These are phyloP conservation scores for Forsythia viridissima DNA, from an alignment of 257 asterid species.

Conservation along the genomic window DNA sequence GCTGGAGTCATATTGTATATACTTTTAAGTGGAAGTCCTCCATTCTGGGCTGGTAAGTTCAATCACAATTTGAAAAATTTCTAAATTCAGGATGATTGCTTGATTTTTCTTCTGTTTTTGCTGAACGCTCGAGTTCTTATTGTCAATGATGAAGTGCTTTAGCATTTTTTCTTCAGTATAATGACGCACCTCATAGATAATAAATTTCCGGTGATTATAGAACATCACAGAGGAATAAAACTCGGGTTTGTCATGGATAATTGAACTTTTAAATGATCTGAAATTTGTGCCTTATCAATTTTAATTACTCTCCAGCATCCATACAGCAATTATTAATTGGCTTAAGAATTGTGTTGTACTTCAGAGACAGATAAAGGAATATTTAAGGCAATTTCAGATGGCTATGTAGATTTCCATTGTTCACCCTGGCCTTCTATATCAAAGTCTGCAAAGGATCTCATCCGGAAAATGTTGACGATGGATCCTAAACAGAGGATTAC, in stretches of 20 bases:
- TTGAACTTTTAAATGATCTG: too few relatives aligned
- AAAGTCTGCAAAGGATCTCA: slow-evolving; percentile 60
- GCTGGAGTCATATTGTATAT: slow-evolving; percentile 72
- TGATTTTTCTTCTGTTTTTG: not conserved
- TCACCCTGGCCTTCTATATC: slow-evolving; percentile 73
- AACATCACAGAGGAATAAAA: not conserved
- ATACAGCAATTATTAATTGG: not conserved
- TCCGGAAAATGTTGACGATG: slow-evolving; percentile 48
- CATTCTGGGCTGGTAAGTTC: slow-evolving; percentile 67
- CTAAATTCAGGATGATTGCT: not conserved
- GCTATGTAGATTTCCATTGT: slow-evolving; percentile 43
- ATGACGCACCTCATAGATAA: not conserved
- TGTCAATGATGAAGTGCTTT: not conserved
- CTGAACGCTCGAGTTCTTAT: not conserved
- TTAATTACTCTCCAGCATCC: not conserved
- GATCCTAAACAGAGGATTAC: slow-evolving; percentile 59
- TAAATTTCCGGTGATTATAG: not conserved
- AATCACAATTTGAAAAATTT: not conserved
- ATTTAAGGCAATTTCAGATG: slow-evolving; percentile 51
- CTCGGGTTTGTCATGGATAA: not conserved
- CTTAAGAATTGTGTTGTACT: not conserved
- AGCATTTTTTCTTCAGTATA: not conserved
- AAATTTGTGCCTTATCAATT: not conserved
- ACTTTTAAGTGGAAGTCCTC: slow-evolving; percentile 70
- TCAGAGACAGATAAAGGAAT: slow-evolving; percentile 63